Base-by-base conservation (phyloP, 2,329 filamentous ascomycete genomes). In the Penicillium crustosum region DNA sequence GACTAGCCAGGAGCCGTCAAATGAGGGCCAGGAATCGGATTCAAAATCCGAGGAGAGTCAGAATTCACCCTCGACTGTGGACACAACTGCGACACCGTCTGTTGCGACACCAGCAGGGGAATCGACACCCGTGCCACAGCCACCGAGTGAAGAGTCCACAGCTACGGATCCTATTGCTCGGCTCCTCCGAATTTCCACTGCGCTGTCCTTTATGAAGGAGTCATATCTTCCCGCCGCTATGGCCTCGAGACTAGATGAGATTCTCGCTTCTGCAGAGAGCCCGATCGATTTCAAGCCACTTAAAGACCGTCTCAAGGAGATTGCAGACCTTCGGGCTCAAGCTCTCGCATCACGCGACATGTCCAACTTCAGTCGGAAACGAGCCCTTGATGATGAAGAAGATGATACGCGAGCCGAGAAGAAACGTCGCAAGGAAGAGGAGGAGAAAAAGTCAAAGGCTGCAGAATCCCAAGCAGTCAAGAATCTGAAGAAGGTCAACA, bases 401-500 rank as follows among this genome's bases (percentile, higher is more conserved):
- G 74, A 70, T 5, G 78, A 79, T 50, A 71, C 72, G n/a, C 75
- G 87, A 3, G 86, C 86, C 3, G 90, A 93, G 73, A 96, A 94
- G 84, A 93, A 89, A 78, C 81, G 88, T 43, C 93, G 88, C 73
- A 86, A 89, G 76, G 92, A 96, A 50, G 93, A 96, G 61, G 93
- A 96, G 58, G 93, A 96, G 58, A 89, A 88, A 78, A 88, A 86
- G 73, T 93, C 88, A 76, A 93, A 95, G 77, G 85, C 84, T 3
- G 81, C 79, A 25, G 84, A 90, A 76, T 94, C 89, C 61, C 82
- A 86, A 29, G 93, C 86, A 0, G 86, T 97, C 1, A 88, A 87
- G 71, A 84, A 93, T 48, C 73, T 99, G 69, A 89, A 89, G 73
- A 99, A 97, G 78, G 93, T 93, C 48, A 90, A 97, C 76, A 93